Base-by-base conservation (phyloP, 73 alveolate species). In the Paramecium pentaurelia region DNA sequence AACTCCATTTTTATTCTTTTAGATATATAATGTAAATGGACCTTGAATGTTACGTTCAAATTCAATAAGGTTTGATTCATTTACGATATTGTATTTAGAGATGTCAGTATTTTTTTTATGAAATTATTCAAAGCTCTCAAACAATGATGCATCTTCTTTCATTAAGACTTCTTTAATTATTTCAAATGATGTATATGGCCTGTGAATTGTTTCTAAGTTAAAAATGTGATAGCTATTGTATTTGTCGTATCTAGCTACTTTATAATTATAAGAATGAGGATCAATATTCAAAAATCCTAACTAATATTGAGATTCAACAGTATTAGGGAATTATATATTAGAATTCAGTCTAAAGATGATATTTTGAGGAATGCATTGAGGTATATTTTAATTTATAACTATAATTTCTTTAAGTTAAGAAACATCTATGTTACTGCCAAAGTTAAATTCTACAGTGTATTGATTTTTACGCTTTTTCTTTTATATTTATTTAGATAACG, bases 381-480 rank as follows among this genome's bases (percentile, higher is more conserved):
- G 87, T 36, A 73, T 73, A 37, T 73, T 40, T 44, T 37, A 37
- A 36, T 36, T 36, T 36, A 73, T 44, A 36, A 30, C 47, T 14
- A 73, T 9, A 38, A 32, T 73, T 12, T 73, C 54, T 73, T 37
- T 73, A 30, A 73, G 47, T 22, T 34, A 34, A 36, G 58, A 37
- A 25, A 73, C 58, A 73, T 73, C 87, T 34, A 36, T 36, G 34
- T 36, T 40, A 73, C 87, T 73, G 16, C 87, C 87, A 18, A 73
- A 73, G 37, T 73, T 73, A 18, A 73, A 73, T 20, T 73, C 87
- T 8, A 73, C 87, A 30, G 87, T 37, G 20, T 73, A 73, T 73
- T 73, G 22, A 40, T 73, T 73, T 73, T 37, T 73, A 12, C 87
- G 58, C 47, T 44, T 32, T 40, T 73, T 20, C 28, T 73, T 73